Evolutionary conservation across 2,329 filamentous ascomycete genomes (phyloP), one percentile per base, ranked within the genome.

Genomic region (Ampelomyces quisqualis): DNA sequence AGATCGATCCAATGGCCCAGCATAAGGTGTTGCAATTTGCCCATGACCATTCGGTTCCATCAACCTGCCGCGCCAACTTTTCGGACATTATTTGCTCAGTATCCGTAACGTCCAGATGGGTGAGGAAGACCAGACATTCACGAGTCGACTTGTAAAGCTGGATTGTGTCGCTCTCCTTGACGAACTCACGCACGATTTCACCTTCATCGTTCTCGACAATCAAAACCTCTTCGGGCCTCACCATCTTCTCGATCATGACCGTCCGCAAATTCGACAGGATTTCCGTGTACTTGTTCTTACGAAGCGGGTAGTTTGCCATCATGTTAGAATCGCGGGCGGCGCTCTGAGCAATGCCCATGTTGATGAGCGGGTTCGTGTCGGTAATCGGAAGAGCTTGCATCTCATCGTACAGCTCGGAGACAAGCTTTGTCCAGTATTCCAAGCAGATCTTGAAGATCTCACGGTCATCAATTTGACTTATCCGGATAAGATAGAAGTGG

Each of bases 231-330:
- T 98, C 93, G 0, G 93, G 93, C 29, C 90, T 82, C 21, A 98
- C 93, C 93, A 98, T 98, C 77, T 96, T 96, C 74, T 98, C 93
- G 49, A 98, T 97, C 93, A 98, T 98, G 53, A 98, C 93, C 17
- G 91, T 86, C 54, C 93, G 85, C 42, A 98, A 77, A 68, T 95
- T 97, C 7, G 91, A 91, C 34, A 98, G 75, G 14, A 98, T 86
- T 65, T 96, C 90, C 52, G 85, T 85, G 71, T 97, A 98, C 73
- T 96, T 97, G 78, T 98, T 91, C 76, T 98, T 98, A 47, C 94
- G 85, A 30, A 98, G 80, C 9, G 91, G 90, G 62, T 95, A 95
- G 69, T 90, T 95, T 58, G 84, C 85, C 48, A 97, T 77, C n/a
- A 91, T 75, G 37, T 76, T 81, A 1, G 91, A 89, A 65, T 95